Percentiles rank a stretch among this genome's conserved stretches.
Evolutionary conservation across 768 basidiomycete species (phyloP).

Genomic region (Rhizopogon roseolus): DNA sequence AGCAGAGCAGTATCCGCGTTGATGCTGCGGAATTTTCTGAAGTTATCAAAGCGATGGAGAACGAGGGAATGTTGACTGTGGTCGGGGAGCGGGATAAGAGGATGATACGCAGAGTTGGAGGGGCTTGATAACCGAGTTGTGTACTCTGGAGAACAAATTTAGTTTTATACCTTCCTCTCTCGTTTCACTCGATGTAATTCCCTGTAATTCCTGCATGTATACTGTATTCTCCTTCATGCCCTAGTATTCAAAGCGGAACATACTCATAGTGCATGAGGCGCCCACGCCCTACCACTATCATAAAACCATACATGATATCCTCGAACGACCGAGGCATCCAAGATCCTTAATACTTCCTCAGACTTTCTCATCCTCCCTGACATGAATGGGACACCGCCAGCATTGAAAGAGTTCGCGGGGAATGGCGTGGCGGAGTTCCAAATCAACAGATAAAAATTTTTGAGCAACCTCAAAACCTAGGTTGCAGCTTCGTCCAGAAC

Average conservation of each 20-base stretch:
- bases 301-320: slow-evolving; percentile 67
- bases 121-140: slow-evolving; percentile 17
- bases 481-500: not conserved
- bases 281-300: slow-evolving; percentile 70
- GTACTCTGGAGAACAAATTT: slow-evolving; percentile 15
- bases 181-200: not conserved
- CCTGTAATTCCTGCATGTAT: not conserved
- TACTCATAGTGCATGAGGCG: slow-evolving; percentile 77
- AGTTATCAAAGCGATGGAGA: slow-evolving; percentile 72
- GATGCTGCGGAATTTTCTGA: slow-evolving; percentile 78
- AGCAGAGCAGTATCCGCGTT: slow-evolving; percentile 81
- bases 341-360: slow-evolving; percentile 59
- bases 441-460: not conserved
- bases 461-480: not conserved
- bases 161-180: not conserved
- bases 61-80: slow-evolving; percentile 82
- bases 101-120: slow-evolving; percentile 67
- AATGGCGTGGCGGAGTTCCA: not conserved
- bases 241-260: slow-evolving; percentile 74
- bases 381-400: slow-evolving; percentile 82
- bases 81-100: slow-evolving; percentile 84
- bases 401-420: not conserved
- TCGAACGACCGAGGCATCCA: slow-evolving; percentile 71
- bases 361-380: slow-evolving; percentile 85
- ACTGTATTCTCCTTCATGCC: not conserved